Evolutionary conservation across 225 moss, liverwort and hornwort species (phyloP).

Genomic region (Anthoceros angustus): DNA sequence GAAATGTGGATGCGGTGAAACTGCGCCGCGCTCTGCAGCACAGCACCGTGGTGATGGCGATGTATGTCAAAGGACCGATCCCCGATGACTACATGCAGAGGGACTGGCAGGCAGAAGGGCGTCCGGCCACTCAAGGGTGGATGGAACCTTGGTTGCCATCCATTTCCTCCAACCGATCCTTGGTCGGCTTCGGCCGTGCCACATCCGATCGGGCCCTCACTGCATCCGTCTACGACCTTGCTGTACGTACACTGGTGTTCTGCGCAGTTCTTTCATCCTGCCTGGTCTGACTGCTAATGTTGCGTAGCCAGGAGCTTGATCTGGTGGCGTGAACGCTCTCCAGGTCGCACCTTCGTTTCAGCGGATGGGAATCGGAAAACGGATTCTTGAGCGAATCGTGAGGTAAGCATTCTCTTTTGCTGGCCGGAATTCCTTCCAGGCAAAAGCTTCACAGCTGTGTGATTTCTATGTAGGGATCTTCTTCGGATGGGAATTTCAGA

Average conservation of each 20-base stretch:
- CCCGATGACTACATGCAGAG: neutral
- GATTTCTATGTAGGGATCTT: slow-evolving; percentile 27
- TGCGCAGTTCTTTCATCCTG: neutral
- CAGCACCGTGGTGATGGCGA: slow-evolving; percentile 61
- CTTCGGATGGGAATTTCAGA: slow-evolving; percentile 52
- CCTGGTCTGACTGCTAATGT: neutral
- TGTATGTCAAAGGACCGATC: slow-evolving; percentile 26
- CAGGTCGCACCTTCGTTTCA: slow-evolving; percentile 75
- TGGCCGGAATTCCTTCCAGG: too few relatives aligned
- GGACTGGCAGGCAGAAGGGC: neutral
- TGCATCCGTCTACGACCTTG: slow-evolving; percentile 86
- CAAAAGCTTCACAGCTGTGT: neutral
- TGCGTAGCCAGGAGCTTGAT: neutral
- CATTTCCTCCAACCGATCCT: slow-evolving; percentile 9
- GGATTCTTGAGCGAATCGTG: slow-evolving; percentile 50
- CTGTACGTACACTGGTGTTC: slow-evolving; percentile 11
- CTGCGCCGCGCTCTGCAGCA: slow-evolving; percentile 59
- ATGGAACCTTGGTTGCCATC: neutral
- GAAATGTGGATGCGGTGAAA: slow-evolving; percentile 45
- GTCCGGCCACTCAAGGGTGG: neutral
- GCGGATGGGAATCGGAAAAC: slow-evolving; percentile 52
- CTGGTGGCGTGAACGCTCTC: neutral
- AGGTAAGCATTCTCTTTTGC: slow-evolving; percentile 14
- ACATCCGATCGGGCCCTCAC: slow-evolving; percentile 68
- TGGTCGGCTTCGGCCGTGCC: slow-evolving; percentile 79